phyloP scores from a whole-genome alignment of 148 eudicot species.

The Vaccinium vitisidaea region DNA sequence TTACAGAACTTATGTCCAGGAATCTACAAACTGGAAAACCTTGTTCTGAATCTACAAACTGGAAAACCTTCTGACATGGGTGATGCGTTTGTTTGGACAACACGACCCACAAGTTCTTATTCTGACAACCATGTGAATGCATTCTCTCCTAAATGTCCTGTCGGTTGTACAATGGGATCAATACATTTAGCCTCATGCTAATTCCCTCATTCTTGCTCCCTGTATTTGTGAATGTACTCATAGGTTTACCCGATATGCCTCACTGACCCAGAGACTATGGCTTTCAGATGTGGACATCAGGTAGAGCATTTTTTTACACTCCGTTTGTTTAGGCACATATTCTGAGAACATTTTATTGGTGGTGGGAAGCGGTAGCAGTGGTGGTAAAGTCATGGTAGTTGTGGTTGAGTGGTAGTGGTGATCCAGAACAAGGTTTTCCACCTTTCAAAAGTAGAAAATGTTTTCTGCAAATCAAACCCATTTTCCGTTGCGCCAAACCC shows the following conservation, averaged over 20 bases:
- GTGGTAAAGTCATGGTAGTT: neutral
- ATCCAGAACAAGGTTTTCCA: neutral
- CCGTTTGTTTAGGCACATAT: neutral
- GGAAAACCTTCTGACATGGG: constrained; percentile 24
- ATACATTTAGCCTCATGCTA: neutral
- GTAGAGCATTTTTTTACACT: constrained; percentile 18
- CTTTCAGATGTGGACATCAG: constrained; percentile 64
- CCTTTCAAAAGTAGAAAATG: neutral
- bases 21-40: constrained; percentile 6
- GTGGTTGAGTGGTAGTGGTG: neutral
- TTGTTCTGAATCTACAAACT: too few species aligned
- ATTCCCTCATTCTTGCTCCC: neutral
- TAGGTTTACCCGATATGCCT: constrained; percentile 55
- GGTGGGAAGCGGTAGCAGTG: neutral
- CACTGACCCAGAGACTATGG: constrained; percentile 43
- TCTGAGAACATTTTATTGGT: neutral
- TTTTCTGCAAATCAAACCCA: neutral
- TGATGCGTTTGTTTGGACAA: constrained; percentile 8
- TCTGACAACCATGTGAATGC: constrained; percentile 30
- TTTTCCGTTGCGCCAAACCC: neutral
- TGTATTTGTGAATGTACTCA: neutral
- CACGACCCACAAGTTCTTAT: constrained; percentile 25
- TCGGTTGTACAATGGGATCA: neutral
- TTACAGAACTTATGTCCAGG: constrained; percentile 58
- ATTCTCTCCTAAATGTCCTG: neutral